phyloP scores from a whole-genome alignment of 208 protist genomes.

The Trypanosoma vivax region DNA sequence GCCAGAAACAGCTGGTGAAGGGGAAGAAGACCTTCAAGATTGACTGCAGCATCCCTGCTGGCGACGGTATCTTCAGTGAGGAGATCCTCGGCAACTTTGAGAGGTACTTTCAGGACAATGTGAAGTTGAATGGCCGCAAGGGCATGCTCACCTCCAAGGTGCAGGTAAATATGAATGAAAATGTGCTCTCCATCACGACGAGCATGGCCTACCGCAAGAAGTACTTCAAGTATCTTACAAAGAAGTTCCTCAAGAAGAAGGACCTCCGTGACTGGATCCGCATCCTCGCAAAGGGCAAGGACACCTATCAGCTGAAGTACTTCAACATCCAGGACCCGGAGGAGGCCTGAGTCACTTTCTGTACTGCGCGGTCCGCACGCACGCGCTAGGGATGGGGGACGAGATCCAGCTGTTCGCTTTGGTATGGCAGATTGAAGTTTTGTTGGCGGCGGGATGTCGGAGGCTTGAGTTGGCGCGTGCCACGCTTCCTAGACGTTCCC shows the following conservation, averaged over 20 bases:
- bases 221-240: conserved; percentile 99
- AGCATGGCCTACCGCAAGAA: conserved; percentile 96
- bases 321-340: conserved; percentile 96
- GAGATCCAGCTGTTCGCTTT: too few species aligned
- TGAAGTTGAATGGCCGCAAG: conserved; percentile 98
- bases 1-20: conserved; percentile 82
- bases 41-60: conserved; percentile 45
- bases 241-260: conserved; percentile 99
- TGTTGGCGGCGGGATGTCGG: too few species aligned
- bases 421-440: too few species aligned
- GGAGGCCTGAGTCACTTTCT: conserved; percentile 44
- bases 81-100: conserved; percentile 87
- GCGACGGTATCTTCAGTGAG: conserved; percentile 67
- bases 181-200: conserved; percentile 86
- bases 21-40: conserved; percentile 87
- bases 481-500: too few species aligned
- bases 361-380: too few species aligned
- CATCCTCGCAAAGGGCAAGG: conserved; percentile 93
- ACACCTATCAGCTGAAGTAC: conserved; percentile 97
- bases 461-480: too few species aligned
- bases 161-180: conserved; percentile 79
- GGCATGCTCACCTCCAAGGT: conserved; percentile 95
- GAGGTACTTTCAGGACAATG: conserved; percentile 95
- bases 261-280: conserved; percentile 96
- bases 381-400: too few species aligned